Percentiles rank a stretch among this genome's conserved stretches.
Evolutionary conservation across 179 eudicot genomes (phyloP).

Genomic region (Spergularia azorica): DNA sequence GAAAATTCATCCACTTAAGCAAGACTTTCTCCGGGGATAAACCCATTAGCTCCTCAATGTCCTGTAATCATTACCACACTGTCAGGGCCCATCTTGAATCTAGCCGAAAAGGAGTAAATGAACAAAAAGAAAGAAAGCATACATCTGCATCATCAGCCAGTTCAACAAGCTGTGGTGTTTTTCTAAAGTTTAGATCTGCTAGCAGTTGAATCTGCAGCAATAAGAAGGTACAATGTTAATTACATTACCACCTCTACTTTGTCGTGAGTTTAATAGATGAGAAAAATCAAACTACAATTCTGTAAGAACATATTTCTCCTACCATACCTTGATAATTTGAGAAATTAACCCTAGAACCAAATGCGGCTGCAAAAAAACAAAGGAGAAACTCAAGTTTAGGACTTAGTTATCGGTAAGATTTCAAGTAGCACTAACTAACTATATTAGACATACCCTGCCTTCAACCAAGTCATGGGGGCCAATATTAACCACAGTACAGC

Average conservation of each 20-base stretch:
- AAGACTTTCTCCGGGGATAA: conserved; percentile 80
- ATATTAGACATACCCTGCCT: conserved; percentile 68
- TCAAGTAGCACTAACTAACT: background rate
- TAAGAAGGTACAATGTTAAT: background rate
- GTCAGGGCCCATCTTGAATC: conserved; percentile 5
- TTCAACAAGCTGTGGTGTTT: conserved; percentile 87
- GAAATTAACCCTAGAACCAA: conserved; percentile 77
- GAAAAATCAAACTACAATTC: too few species aligned
- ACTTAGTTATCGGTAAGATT: background rate
- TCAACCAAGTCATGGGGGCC: conserved; percentile 86
- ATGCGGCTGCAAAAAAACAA: conserved; percentile 67
- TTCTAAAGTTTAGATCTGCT: conserved; percentile 81
- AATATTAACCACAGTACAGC: conserved; percentile 87
- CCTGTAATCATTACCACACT: conserved; percentile 41
- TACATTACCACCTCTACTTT: background rate
- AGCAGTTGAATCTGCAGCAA: conserved; percentile 69
- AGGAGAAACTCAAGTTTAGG: conserved; percentile 4
- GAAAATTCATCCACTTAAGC: conserved; percentile 84
- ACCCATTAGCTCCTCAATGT: conserved; percentile 80
- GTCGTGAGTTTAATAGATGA: background rate
- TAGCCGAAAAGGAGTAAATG: conserved; percentile 1
- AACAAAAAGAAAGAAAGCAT: conserved; percentile 9
- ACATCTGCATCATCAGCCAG: conserved; percentile 75
- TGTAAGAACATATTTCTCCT: too few species aligned
- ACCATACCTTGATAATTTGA: conserved; percentile 74